phyloP scores from a whole-genome alignment of 192 early-diverging fungal genomes.

The Coemansia biformis region DNA sequence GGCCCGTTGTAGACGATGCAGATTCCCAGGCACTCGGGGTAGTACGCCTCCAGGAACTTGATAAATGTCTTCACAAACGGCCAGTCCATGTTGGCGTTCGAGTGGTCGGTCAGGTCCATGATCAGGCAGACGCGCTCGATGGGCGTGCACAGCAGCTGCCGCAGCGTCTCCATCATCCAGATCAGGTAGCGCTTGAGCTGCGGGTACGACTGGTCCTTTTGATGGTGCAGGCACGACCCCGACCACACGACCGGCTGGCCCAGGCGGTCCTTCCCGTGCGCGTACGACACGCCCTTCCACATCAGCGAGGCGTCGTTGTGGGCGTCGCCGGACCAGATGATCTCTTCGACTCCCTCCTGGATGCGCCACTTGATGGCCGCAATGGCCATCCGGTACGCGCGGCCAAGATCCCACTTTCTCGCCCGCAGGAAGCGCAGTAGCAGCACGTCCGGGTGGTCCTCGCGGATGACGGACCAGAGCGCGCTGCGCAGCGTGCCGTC shows the following conservation, averaged over 20 bases:
- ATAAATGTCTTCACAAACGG: slow-evolving; percentile 78
- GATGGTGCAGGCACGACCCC: slow-evolving; percentile 56
- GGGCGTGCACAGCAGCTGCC: slow-evolving; percentile 61
- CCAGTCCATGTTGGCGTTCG: slow-evolving; percentile 75
- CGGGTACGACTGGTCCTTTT: slow-evolving; percentile 59
- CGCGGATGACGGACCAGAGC: slow-evolving; percentile 60
- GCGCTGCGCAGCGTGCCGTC: slow-evolving; percentile 49
- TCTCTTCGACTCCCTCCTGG: slow-evolving; percentile 53
- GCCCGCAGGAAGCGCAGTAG: slow-evolving; percentile 78
- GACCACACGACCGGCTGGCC: slow-evolving; percentile 57
- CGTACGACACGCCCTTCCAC: slow-evolving; percentile 57
- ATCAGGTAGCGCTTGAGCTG: slow-evolving; percentile 63
- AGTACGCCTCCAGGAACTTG: slow-evolving; percentile 80
- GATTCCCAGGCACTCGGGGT: slow-evolving; percentile 81
- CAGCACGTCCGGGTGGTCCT: slow-evolving; percentile 68
- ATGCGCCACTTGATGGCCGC: slow-evolving; percentile 73
- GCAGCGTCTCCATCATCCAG: slow-evolving; percentile 69
- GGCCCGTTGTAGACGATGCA: slow-evolving; percentile 83
- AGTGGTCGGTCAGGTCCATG: slow-evolving; percentile 75
- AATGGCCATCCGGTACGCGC: slow-evolving; percentile 67
- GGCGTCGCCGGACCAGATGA: slow-evolving; percentile 59
- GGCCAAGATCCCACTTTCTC: slow-evolving; percentile 79
- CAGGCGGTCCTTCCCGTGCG: slow-evolving; percentile 52
- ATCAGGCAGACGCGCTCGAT: slow-evolving; percentile 65
- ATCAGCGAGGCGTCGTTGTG: slow-evolving; percentile 52